Conservation (phyloP, 345 rosid species). For the Brassica cretica region DNA sequence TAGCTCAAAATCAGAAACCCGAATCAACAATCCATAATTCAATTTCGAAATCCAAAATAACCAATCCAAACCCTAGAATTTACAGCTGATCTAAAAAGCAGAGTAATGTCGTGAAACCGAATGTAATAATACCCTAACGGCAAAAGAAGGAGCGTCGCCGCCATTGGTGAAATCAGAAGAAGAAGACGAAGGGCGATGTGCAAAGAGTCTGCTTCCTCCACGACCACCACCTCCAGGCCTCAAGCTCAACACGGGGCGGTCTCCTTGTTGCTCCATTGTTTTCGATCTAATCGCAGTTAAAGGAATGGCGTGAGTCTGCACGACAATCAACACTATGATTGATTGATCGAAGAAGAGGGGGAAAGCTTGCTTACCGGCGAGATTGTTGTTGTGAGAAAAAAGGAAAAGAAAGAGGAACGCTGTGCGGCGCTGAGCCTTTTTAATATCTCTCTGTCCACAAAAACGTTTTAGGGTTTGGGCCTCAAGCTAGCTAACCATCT, state of each 20-base stretch:
- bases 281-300: slow-evolving; percentile 10
- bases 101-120: not conserved
- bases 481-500: not conserved
- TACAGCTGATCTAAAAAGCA: not conserved
- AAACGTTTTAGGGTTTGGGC: slow-evolving; percentile 26
- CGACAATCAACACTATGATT: not conserved
- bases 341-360: not conserved
- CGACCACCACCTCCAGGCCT: slow-evolving; percentile 44
- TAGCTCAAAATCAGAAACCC: not conserved
- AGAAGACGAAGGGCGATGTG: slow-evolving; percentile 8
- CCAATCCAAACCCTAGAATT: not conserved
- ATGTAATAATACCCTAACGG: slow-evolving; percentile 31
- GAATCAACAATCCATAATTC: not conserved
- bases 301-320: not conserved
- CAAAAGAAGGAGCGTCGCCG: slow-evolving; percentile 30
- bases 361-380: slow-evolving; percentile 14
- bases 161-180: slow-evolving; percentile 23
- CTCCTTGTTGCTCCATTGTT: slow-evolving; percentile 40
- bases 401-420: slow-evolving; percentile 1
- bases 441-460: not conserved
- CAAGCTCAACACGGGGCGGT: slow-evolving; percentile 31
- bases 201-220: slow-evolving; percentile 35
- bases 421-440: slow-evolving; percentile 25
- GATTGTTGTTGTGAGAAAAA: slow-evolving; percentile 2
- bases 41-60: not conserved